These are phyloP conservation scores for Wickerhamiella parazyma DNA, from an alignment of 805 yeast genomes.

Conservation along the genomic window DNA sequence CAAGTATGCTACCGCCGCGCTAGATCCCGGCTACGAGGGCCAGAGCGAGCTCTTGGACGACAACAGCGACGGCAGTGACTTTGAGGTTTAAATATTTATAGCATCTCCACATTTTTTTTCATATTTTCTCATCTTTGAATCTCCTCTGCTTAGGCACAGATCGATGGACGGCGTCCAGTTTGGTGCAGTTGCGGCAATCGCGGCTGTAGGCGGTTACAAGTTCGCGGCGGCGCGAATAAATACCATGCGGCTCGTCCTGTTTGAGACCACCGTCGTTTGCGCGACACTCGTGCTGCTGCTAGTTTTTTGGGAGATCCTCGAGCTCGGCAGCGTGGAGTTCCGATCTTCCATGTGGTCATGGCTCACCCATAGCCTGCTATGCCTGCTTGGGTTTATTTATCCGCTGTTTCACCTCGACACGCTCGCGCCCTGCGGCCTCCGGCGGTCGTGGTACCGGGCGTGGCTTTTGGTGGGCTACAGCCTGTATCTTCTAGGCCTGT, in stretches of 20 bases:
- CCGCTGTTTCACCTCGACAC: conserved; percentile 16
- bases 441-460: conserved; percentile 15
- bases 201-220: neutral
- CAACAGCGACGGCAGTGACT: conserved; percentile 20
- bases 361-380: conserved; percentile 20
- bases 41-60: conserved; percentile 20
- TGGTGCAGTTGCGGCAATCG: neutral
- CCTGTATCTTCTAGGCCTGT: conserved; percentile 19
- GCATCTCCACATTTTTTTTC: too few relatives aligned
- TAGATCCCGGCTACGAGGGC: conserved; percentile 19
- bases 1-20: conserved; percentile 17
- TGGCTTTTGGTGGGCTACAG: conserved; percentile 20
- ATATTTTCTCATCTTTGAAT: too few relatives aligned
- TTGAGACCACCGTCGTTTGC: conserved; percentile 1
- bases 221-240: neutral
- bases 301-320: conserved; percentile 28
- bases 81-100: conserved; percentile 4
- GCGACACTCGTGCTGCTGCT: conserved; percentile 23
- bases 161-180: neutral
- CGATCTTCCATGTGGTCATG: conserved; percentile 17
- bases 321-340: conserved; percentile 12
- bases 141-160: too few relatives aligned
- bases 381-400: conserved; percentile 13
- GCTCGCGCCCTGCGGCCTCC: conserved; percentile 5
- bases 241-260: conserved; percentile 13